A percentile compares a stretch with the other conserved stretches of the same genome.
These are phyloP conservation scores for Blepharisma japonicum DNA, from an alignment of 73 alveolate species.

Conservation along the genomic window DNA sequence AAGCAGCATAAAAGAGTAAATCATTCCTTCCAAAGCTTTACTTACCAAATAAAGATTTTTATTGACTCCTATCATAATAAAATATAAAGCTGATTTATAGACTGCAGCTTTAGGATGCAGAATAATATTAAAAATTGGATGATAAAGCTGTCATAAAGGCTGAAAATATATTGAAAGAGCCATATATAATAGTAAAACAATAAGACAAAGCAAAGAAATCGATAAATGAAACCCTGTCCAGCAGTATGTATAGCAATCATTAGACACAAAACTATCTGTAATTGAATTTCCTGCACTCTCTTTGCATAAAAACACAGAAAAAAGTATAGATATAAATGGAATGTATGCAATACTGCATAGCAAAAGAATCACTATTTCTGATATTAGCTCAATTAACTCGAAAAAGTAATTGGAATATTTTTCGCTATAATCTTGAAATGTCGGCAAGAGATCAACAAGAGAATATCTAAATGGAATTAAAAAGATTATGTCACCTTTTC, in stretches of 20 bases:
- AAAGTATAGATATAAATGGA: not conserved
- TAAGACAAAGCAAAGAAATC: not conserved
- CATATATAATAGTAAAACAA: not conserved
- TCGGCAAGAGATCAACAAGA: too few relatives aligned
- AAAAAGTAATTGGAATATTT: too few relatives aligned
- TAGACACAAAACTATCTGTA: not conserved
- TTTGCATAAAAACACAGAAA: not conserved
- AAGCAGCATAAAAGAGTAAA: not conserved
- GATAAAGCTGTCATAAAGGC: constrained; percentile 19
- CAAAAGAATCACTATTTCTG: too few relatives aligned
- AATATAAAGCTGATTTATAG: not conserved
- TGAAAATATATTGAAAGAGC: not conserved
- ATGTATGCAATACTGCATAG: too few relatives aligned
- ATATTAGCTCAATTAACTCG: too few relatives aligned
- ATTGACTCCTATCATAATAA: not conserved
- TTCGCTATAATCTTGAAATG: too few relatives aligned
- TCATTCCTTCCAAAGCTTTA: not conserved
- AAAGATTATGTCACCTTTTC: too few relatives aligned
- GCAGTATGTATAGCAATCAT: constrained; percentile 21
- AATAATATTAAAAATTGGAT: too few relatives aligned
- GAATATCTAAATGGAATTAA: too few relatives aligned
- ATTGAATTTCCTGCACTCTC: not conserved
- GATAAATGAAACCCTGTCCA: not conserved
- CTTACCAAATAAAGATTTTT: not conserved
- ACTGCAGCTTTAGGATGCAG: too few relatives aligned